Conservation (phyloP, 805 yeast species). For the Starmerella floris region DNA sequence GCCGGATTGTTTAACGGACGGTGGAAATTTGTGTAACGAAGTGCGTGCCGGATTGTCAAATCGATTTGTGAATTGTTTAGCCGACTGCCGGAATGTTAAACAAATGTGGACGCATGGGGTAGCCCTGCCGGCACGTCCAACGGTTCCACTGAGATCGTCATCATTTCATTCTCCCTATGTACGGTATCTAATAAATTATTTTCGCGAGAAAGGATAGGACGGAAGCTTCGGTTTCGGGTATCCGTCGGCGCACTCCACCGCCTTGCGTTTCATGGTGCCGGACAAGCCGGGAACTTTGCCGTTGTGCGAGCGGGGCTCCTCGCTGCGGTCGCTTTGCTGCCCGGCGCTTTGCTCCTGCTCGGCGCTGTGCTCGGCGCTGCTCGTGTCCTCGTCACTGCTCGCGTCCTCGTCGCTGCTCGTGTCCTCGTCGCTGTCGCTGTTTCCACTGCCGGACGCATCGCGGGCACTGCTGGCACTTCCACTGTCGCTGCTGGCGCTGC, state of each 20-base stretch:
- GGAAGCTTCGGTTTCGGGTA: conserved; percentile 12
- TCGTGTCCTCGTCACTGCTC: background rate
- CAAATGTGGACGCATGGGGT: too few species aligned
- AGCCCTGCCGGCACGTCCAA: too few species aligned
- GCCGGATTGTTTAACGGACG: too few species aligned
- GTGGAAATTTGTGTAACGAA: too few species aligned
- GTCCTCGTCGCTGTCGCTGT: conserved; percentile 1
- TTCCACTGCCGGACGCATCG: background rate
- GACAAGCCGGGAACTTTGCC: too few species aligned
- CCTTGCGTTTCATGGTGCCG: conserved; percentile 7
- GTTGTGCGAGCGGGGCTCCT: background rate
- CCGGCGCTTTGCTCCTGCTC: background rate
- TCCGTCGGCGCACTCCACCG: conserved; percentile 9
- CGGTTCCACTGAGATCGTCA: too few species aligned
- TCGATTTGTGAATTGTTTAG: too few species aligned
- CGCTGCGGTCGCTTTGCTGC: background rate
- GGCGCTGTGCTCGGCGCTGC: background rate
- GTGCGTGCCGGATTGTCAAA: too few species aligned
- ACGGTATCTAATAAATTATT: too few species aligned
- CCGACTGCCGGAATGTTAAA: too few species aligned
- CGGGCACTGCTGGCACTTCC: background rate
- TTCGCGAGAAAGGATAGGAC: conserved; percentile 6
- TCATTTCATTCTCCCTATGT: too few species aligned
- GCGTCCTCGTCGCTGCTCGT: background rate
- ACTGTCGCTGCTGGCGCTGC: background rate